phyloP scores from a whole-genome alignment of 1,284 basidiomycete genomes.

The Exobasidium rhododendri region DNA sequence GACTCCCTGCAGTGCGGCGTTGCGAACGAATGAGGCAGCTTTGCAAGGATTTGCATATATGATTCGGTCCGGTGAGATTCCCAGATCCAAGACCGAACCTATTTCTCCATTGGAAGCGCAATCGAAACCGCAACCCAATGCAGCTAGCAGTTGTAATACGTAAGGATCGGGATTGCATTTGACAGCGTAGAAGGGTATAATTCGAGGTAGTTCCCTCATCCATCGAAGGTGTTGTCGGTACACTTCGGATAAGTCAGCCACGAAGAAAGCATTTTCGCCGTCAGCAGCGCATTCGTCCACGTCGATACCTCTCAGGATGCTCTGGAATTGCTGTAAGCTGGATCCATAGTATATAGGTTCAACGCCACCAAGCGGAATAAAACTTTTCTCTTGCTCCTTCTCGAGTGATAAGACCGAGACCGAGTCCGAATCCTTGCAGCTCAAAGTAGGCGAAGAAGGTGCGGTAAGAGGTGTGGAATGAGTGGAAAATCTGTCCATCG shows the following conservation, averaged over 20 bases:
- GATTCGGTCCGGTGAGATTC: conserved; percentile 64
- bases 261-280: conserved; percentile 92
- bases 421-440: not conserved
- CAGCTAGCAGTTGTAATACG: conserved; percentile 82
- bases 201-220: conserved; percentile 68
- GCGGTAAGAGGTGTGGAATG: conserved; percentile 1
- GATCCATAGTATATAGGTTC: conserved; percentile 38
- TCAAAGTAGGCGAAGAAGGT: not conserved
- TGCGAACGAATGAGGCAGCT: conserved; percentile 85
- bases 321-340: conserved; percentile 39
- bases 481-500: not conserved
- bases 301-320: conserved; percentile 47
- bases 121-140: conserved; percentile 89
- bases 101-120: conserved; percentile 98
- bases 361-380: not conserved
- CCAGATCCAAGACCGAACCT: conserved; percentile 71
- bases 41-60: conserved; percentile 99
- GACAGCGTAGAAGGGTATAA: conserved; percentile 84
- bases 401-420: no score
- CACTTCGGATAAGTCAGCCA: conserved; percentile 85
- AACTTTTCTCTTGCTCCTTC: no score
- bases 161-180: conserved; percentile 98
- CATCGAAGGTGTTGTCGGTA: conserved; percentile 83
- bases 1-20: conserved; percentile 74
- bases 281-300: conserved; percentile 60